Conservation (phyloP, 129 eudicot species). For the Tagetes patula region DNA sequence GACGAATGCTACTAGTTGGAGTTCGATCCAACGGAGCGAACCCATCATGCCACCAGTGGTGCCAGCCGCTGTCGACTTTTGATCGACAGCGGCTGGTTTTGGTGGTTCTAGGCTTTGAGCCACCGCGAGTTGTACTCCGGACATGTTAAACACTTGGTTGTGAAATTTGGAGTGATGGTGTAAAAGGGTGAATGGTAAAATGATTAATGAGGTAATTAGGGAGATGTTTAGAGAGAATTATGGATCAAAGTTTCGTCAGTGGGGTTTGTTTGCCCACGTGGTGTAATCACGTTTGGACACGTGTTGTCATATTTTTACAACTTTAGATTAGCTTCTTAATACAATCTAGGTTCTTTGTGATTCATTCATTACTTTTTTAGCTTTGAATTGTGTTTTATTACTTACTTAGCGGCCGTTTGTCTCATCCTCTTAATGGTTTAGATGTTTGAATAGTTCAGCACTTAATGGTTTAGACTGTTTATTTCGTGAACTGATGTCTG, state of each 20-base stretch:
- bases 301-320: not conserved
- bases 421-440: too few species aligned
- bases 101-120: constrained; percentile 38
- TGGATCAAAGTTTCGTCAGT: constrained; percentile 16
- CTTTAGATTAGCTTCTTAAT: too few species aligned
- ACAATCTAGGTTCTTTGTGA: too few species aligned
- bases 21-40: constrained; percentile 60
- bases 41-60: constrained; percentile 51
- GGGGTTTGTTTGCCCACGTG: constrained; percentile 24
- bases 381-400: too few species aligned
- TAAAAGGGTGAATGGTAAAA: not conserved
- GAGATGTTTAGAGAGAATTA: constrained; percentile 14
- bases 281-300: not conserved
- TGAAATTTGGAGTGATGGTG: not conserved
- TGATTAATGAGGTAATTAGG: not conserved
- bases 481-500: too few species aligned
- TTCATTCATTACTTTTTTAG: too few species aligned
- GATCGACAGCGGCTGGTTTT: constrained; percentile 4
- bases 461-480: too few species aligned
- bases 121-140: constrained; percentile 59
- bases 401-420: too few species aligned
- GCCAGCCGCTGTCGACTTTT: not conserved
- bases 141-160: constrained; percentile 36
- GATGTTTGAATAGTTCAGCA: too few species aligned
- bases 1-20: constrained; percentile 81